phyloP scores from a whole-genome alignment of 345 rosid species.

The Atalantia buxifolia region DNA sequence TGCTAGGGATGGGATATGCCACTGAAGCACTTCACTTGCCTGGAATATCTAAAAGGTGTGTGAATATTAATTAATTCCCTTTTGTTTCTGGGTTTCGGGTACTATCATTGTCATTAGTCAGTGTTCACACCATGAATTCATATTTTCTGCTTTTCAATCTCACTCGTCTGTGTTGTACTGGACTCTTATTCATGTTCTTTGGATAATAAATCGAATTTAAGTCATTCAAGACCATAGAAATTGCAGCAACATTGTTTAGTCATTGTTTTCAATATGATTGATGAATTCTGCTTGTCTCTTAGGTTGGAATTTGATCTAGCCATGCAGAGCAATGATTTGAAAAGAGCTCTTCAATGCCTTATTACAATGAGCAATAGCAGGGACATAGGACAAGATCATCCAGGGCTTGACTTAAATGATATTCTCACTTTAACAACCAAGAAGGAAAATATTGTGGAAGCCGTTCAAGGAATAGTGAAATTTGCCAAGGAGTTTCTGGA shows the following conservation, averaged over 20 bases:
- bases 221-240: not conserved
- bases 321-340: constrained; percentile 94
- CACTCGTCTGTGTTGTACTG: not conserved
- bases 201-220: not conserved
- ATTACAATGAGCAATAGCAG: constrained; percentile 92
- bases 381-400: constrained; percentile 85
- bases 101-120: not conserved
- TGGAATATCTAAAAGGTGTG: constrained; percentile 96
- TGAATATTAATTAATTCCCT: not conserved
- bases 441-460: constrained; percentile 91
- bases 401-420: constrained; percentile 76
- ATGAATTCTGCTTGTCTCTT: constrained; percentile 10
- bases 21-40: constrained; percentile 99
- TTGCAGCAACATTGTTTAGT: not conserved
- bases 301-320: constrained; percentile 99
- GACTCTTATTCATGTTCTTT: not conserved
- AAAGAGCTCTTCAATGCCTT: constrained; percentile 99
- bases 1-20: constrained; percentile 99
- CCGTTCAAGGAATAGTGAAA: constrained; percentile 91
- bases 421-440: constrained; percentile 75
- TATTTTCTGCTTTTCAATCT: not conserved
- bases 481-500: constrained; percentile 93
- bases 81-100: not conserved
- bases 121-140: not conserved
- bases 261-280: constrained; percentile 9